These are phyloP conservation scores for Flaveria floridana DNA, from an alignment of 140 eudicot genomes.

Conservation along the genomic window DNA sequence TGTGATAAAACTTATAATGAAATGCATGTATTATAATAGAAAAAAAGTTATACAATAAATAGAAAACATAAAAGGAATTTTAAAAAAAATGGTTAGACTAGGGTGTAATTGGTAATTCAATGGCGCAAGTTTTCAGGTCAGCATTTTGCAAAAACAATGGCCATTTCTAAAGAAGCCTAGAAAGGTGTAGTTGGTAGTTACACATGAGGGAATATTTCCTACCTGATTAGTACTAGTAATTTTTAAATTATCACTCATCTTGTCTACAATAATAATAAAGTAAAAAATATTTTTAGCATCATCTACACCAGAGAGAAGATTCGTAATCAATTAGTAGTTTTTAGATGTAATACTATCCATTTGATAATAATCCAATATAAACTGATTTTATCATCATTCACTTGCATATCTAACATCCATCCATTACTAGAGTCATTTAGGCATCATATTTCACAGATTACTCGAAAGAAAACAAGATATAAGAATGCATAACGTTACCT, in stretches of 20 bases:
- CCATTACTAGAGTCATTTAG: too few species aligned
- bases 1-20: not conserved
- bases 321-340: not conserved
- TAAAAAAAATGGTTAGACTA: too few species aligned
- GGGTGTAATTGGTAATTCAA: not conserved
- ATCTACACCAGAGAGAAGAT: not conserved
- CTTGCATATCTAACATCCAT: too few species aligned
- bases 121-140: not conserved
- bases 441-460: not conserved
- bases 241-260: not conserved
- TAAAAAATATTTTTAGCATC: too few species aligned
- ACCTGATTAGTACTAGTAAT: not conserved
- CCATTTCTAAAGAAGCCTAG: not conserved
- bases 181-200: not conserved
- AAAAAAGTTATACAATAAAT: too few species aligned
- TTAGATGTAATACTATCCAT: not conserved
- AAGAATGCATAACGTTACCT: slow-evolving; percentile 8
- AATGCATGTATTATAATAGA: too few species aligned
- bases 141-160: not conserved
- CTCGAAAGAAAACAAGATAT: not conserved
- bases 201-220: not conserved
- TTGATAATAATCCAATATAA: not conserved
- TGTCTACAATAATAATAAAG: not conserved
- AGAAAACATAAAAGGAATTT: too few species aligned
- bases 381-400: not conserved